Evolutionary conservation across 768 basidiomycete genomes (phyloP), one percentile per base, ranked within the genome.

Genomic region (Lactarius evosmus): DNA sequence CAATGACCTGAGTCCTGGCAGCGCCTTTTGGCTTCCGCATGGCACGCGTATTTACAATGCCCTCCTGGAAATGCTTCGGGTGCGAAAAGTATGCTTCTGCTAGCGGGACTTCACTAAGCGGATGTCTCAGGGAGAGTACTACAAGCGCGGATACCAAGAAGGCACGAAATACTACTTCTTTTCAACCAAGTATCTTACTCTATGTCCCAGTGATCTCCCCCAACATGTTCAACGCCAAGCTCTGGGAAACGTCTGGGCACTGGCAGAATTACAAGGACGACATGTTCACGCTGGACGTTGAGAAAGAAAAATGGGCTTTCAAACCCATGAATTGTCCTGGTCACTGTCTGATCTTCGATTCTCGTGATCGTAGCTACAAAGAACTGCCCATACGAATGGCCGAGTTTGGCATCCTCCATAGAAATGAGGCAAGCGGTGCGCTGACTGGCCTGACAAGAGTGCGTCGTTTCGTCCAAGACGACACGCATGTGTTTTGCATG

Each of bases 271-370:
- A 98, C 80, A 87, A 90, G 74, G 95, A 98, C 59, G 95, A 93
- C 77, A 99, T 99, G 97, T 99, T 98, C 78, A 75, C 81, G 51
- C 86, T 98, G 62, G 91, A 95, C 62, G 77, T 98, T 61, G 97
- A 99, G 77, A 98, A 98, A 78, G 95, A 98, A 77, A 85, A 85
- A 72, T 99, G 93, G 85, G 96, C 83, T 0, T 81, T 98, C 63
- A 97, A 98, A 77, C 97, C 97, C 22, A 99, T 99, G 97, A 99
- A 99, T 76, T 98, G 97, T 78, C 97, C 92, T 0, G 95, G 95
- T 6, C 97, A 98, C 74, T 95, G 92, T 75, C 75, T 98, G 56
- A 92, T 99, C 69, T 99, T 98, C 72, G 96, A 94, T 76, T 89
- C 91, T 29, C 83, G 92, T 62, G 95, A 97, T 74, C 86, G 97